A percentile compares a stretch with the other conserved stretches of the same genome.
These are phyloP conservation scores for Lenwebbia sp. DNA, from an alignment of 345 rosid genomes.

Conservation along the genomic window DNA sequence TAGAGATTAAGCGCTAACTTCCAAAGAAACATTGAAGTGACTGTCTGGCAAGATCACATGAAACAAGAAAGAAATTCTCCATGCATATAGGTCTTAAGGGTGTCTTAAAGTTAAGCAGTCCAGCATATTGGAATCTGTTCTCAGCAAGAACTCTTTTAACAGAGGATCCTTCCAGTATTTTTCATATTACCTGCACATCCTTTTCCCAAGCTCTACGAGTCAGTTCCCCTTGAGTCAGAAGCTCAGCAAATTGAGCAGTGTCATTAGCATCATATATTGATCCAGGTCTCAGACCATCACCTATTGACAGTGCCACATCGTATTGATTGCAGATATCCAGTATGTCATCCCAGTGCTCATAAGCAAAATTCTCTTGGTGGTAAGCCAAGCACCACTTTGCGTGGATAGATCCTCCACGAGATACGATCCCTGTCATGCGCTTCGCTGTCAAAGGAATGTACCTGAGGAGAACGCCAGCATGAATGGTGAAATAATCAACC, in stretches of 20 bases:
- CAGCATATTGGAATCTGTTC: neutral
- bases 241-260: conserved; percentile 98
- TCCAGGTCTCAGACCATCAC: conserved; percentile 96
- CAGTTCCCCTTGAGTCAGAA: conserved; percentile 94
- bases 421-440: conserved; percentile 96
- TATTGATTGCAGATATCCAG: conserved; percentile 94
- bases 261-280: conserved; percentile 98
- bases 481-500: conserved; percentile 95
- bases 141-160: neutral
- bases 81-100: neutral
- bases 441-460: conserved; percentile 92
- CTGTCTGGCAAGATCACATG: neutral
- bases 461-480: conserved; percentile 85
- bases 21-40: neutral
- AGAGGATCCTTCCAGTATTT: neutral
- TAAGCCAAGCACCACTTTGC: conserved; percentile 97
- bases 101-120: neutral
- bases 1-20: neutral
- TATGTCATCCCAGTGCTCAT: conserved; percentile 98
- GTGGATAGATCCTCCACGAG: conserved; percentile 96
- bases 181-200: conserved; percentile 78
- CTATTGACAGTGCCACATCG: conserved; percentile 90
- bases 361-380: conserved; percentile 95
- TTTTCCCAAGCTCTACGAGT: conserved; percentile 98
- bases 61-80: neutral